Evolutionary conservation across 257 asterid species (phyloP), one percentile per base, ranked within the genome.

Genomic region (Ophiorrhiza pumila): DNA sequence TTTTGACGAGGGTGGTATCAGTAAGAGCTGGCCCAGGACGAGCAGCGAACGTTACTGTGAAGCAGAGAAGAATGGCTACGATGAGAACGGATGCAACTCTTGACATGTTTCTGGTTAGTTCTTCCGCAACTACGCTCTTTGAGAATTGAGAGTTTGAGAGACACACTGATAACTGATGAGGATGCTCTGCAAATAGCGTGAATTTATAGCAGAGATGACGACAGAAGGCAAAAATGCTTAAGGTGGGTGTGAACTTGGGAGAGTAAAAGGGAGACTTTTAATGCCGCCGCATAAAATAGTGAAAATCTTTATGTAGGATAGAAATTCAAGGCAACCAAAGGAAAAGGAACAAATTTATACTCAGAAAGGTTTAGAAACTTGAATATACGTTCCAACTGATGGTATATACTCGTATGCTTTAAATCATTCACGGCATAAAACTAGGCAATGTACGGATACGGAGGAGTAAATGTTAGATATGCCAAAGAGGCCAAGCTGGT

Each of bases 21-120:
- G 5, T 59, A 32, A 45, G 60, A 43, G 43, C 35, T 13, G 87
- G 90, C 4, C 6, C 77, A 1, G 78, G 87, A 1, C 94, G 91
- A 71, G 86, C 82, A 23, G 85, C 84, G 14, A 69, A 74, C 77
- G 86, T 78, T 0, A 80, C 75, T 9, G 92, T 58, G 83, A 72
- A 68, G 77, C 71, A 76, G 78, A 81, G 78, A 80, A 90, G 84
- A 66, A 86, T 70, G 11, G 87, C 77, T 37, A 81, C 18, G 12
- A 85, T 43, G 77, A 84, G 74, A 50, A 84, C 20, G 55, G 88
- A 58, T 25, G 78, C 72, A 70, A 82, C 57, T 68, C 77, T 86
- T 57, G 96, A 58, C 93, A 90, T 87, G 29, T 4, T 83, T 6
- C n/a, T 71, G 27, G 6, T 23, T 13, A 18, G 12, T 31, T 39